Conservation (phyloP, 441 rosid genomes). For the Brassica hybrid region DNA sequence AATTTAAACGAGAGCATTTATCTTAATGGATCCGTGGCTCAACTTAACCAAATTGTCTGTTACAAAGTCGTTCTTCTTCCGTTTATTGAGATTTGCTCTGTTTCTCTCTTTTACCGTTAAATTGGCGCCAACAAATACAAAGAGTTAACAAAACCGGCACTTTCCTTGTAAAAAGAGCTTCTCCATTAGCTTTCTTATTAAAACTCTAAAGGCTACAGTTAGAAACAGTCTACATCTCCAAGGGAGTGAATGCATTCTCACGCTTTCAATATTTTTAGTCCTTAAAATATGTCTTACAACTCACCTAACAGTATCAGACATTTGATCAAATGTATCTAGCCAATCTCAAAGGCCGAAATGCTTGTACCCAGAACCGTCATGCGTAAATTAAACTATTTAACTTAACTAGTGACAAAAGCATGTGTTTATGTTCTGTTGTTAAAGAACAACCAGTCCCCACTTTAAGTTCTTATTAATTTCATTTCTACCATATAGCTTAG, state of each 20-base stretch:
- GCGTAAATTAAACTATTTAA: background rate
- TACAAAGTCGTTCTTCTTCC: background rate
- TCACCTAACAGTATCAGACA: background rate
- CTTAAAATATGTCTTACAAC: background rate
- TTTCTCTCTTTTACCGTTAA: background rate
- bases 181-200: background rate
- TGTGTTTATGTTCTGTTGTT: slow-evolving; percentile 4
- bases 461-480: background rate
- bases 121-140: background rate
- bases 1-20: background rate
- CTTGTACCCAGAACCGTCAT: background rate
- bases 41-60: background rate
- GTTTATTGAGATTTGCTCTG: background rate
- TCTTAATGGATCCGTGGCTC: background rate
- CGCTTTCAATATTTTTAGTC: background rate
- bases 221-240: background rate
- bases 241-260: background rate
- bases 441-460: background rate
- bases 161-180: background rate
- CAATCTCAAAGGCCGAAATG: background rate
- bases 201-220: background rate
- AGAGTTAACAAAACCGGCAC: background rate
- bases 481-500: background rate
- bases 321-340: background rate
- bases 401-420: background rate